Percentiles rank a stretch among this genome's conserved stretches.
phyloP scores from a whole-genome alignment of 768 basidiomycete species.

The Heimioporus sp. region DNA sequence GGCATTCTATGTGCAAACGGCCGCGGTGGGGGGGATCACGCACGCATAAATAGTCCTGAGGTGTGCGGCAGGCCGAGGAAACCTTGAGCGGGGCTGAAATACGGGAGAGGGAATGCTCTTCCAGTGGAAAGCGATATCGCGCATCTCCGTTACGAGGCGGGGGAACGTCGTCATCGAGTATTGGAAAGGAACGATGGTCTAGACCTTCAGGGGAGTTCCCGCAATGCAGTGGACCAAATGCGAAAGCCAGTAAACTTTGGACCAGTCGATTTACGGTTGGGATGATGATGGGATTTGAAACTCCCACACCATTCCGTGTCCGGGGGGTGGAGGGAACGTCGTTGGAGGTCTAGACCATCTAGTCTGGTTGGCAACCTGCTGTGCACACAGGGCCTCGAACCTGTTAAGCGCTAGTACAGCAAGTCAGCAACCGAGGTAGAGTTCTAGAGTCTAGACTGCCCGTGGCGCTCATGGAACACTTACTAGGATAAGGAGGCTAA shows the following conservation, averaged over 20 bases:
- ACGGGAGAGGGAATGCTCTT: not conserved
- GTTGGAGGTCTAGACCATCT: constrained; percentile 8
- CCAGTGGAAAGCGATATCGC: too few species aligned
- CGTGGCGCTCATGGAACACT: not conserved
- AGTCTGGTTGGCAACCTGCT: too few species aligned
- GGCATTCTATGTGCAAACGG: constrained; percentile 9
- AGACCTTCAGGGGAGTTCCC: constrained; percentile 3
- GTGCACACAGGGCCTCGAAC: constrained; percentile 6
- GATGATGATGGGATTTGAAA: too few species aligned
- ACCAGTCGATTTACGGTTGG: too few species aligned
- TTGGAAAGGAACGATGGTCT: not conserved
- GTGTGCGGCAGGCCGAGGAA: not conserved
- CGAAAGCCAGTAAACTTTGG: not conserved
- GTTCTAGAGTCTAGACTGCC: constrained; percentile 9
- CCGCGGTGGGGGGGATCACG: not conserved
- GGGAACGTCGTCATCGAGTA: not conserved
- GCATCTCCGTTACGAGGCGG: too few species aligned
- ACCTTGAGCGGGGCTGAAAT: not conserved
- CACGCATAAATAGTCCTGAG: constrained; percentile 10
- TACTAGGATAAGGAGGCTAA: not conserved
- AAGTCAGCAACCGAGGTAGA: too few species aligned
- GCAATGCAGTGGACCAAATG: not conserved
- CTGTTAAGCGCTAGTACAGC: not conserved
- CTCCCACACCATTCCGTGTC: too few species aligned
- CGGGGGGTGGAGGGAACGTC: too few species aligned